Conservation (phyloP, 257 asterid genomes). For the Solanum corneliomulleri region DNA sequence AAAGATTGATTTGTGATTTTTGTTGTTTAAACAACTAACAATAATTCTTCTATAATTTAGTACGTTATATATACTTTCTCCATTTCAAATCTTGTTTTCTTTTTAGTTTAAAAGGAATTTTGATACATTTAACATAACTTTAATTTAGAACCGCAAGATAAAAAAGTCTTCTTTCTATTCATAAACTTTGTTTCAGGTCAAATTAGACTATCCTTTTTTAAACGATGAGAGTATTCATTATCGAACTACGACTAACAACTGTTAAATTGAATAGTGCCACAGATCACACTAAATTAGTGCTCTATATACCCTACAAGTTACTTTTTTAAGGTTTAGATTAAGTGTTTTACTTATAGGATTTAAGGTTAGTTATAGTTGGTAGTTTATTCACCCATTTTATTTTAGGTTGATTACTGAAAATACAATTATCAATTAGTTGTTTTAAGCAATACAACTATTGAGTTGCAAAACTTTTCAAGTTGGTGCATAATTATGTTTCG, state of each 20-base stretch:
- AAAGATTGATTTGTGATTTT: not conserved
- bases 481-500: not conserved
- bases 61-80: not conserved
- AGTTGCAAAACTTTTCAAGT: not conserved
- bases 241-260: not conserved
- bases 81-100: too few species aligned
- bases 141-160: too few species aligned
- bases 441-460: too few species aligned
- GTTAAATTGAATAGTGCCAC: not conserved
- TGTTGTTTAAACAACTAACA: too few species aligned
- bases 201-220: too few species aligned
- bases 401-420: too few species aligned
- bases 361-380: not conserved
- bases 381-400: not conserved
- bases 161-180: too few species aligned
- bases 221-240: too few species aligned
- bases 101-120: too few species aligned
- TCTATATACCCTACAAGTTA: not conserved
- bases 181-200: too few species aligned
- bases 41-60: not conserved
- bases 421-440: not conserved
- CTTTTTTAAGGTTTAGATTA: not conserved
- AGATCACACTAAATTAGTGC: not conserved
- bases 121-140: too few species aligned
- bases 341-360: not conserved